A percentile compares a stretch with the other conserved stretches of the same genome.
Evolutionary conservation across 805 yeast genomes (phyloP).

Genomic region (Isabelozyma heimii): DNA sequence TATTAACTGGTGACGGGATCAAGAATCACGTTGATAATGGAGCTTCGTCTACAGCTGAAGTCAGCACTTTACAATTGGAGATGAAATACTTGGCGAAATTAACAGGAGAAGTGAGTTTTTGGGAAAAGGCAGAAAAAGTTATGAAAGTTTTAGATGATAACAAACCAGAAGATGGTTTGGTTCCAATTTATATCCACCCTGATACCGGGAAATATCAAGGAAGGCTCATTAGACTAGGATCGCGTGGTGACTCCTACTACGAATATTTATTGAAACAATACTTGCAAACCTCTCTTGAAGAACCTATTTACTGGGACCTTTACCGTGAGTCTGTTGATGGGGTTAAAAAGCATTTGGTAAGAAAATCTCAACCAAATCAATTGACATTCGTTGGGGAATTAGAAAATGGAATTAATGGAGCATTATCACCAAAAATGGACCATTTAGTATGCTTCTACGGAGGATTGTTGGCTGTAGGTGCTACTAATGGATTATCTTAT

Average conservation of each 20-base stretch:
- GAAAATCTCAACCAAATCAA: conserved; percentile 58
- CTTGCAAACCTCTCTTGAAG: conserved; percentile 66
- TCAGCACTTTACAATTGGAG: conserved; percentile 81
- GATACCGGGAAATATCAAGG: conserved; percentile 70
- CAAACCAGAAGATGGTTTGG: conserved; percentile 70
- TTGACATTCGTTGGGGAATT: conserved; percentile 76
- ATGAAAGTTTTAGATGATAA: conserved; percentile 67
- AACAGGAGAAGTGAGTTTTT: conserved; percentile 75
- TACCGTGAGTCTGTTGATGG: conserved; percentile 78
- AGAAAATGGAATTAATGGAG: conserved; percentile 62
- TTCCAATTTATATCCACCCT: conserved; percentile 77
- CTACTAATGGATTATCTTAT: conserved; percentile 69
- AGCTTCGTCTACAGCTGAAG: conserved; percentile 88
- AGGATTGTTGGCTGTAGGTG: conserved; percentile 84
- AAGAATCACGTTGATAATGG: conserved; percentile 67
- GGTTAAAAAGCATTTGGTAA: conserved; percentile 63
- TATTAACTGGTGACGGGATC: conserved; percentile 59
- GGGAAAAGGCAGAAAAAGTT: conserved; percentile 76
- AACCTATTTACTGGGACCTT: conserved; percentile 63
- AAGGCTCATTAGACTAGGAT: conserved; percentile 70
- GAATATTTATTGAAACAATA: conserved; percentile 86
- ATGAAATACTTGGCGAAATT: conserved; percentile 76
- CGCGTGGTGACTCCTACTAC: conserved; percentile 91
- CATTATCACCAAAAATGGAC: conserved; percentile 76
- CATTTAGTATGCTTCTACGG: conserved; percentile 91